Base-by-base conservation (phyloP, 164 flowering plant genomes). In the Umbilicus rupestris region DNA sequence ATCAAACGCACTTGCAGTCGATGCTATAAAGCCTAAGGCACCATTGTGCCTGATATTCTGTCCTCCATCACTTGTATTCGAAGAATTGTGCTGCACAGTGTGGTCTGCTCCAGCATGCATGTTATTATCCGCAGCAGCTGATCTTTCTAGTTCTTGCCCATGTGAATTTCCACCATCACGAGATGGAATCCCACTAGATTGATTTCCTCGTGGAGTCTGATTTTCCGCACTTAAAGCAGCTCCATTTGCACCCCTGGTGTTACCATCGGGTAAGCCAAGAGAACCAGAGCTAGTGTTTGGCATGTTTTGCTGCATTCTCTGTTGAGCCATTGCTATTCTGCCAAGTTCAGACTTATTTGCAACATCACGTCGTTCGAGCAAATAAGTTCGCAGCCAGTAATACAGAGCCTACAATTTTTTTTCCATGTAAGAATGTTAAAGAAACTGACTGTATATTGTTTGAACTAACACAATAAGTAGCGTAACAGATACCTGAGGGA, bases 341-440 rank as follows among this genome's bases (percentile, higher is more conserved):
- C 91, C 83, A 31, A 78, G 74, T 69, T 95, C 99, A 71, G 97
- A 86, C 74, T 87, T 95, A 75, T 79, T 86, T 46, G 94, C 96
- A 75, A 85, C 96, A 82, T 95, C 99, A 50, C 99, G 97, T 7
- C 98, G 87, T 69, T 95, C 99, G 35, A 95, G 92, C 78, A 95
- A 79, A 78, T 95, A 95, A 52, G 99, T 95, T 33, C 99, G 97
- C 22, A 95, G 78, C 99, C 99, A 95, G 78, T 95, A 95, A 81
- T 95, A 95, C 63, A 95, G 72, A 68, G 99, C 97, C 99, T 95
- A 55, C 33, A 55, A 15, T 28, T 12, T 20, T 28, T 55, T 55
- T 17, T 28, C 11, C 3, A 26, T 26, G 33, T 55, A 28, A 29
- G 33, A 55, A 50, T 16, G 28, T 9, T 22, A 22, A 24, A 50